Percentiles rank a stretch among this genome's conserved stretches.
Evolutionary conservation across 2,329 filamentous ascomycete species (phyloP).

Genomic region (Thyridium curvatum): DNA sequence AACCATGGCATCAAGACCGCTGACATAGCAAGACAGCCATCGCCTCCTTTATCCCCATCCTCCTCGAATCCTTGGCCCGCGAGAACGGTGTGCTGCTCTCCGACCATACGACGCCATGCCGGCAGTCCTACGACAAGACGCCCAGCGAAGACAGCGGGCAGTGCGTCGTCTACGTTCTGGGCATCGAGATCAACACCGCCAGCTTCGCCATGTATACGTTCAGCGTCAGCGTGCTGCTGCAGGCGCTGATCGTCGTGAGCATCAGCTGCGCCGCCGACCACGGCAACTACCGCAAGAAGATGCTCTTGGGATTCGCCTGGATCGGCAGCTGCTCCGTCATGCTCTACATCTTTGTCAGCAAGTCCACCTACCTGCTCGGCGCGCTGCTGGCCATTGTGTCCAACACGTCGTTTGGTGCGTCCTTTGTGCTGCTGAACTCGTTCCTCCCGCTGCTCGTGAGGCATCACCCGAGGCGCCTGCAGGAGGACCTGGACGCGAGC

Average conservation of each 20-base stretch:
- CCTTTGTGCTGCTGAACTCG: slow-evolving; percentile 91
- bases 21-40: slow-evolving; percentile 8
- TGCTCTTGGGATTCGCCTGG: slow-evolving; percentile 80
- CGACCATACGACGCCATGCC: slow-evolving; percentile 71
- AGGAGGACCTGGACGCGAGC: slow-evolving; percentile 4
- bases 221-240: slow-evolving; percentile 81
- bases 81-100: slow-evolving; percentile 84
- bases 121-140: slow-evolving; percentile 49
- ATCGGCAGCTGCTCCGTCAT: slow-evolving; percentile 78
- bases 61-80: slow-evolving; percentile 85
- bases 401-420: slow-evolving; percentile 91
- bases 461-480: slow-evolving; percentile 57
- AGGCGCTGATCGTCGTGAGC: slow-evolving; percentile 86
- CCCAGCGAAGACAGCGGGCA: slow-evolving; percentile 47
- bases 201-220: slow-evolving; percentile 98
- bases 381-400: slow-evolving; percentile 81
- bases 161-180: slow-evolving; percentile 78
- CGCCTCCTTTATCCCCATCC: slow-evolving; percentile 91
- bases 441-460: slow-evolving; percentile 88
- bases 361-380: slow-evolving; percentile 72
- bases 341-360: slow-evolving; percentile 74
- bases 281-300: slow-evolving; percentile 81
- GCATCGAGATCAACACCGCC: slow-evolving; percentile 85
- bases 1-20: neutral
- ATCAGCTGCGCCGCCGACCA: slow-evolving; percentile 96